These are phyloP conservation scores for Myxozyma neotropica DNA, from an alignment of 805 yeast genomes.

Conservation along the genomic window DNA sequence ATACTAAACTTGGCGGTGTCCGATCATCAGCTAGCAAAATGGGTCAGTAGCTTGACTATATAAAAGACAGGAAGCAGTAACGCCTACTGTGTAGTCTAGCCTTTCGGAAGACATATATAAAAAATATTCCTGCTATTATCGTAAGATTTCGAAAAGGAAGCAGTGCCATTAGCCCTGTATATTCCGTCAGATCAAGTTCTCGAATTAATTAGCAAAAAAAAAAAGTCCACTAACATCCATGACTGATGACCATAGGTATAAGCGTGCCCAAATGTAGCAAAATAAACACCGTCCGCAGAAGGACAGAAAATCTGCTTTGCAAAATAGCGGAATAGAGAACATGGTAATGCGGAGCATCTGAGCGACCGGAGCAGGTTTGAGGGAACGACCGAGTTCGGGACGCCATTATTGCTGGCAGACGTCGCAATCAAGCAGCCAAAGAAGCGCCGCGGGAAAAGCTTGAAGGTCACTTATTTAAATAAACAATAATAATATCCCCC, in stretches of 20 bases:
- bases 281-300: constrained; percentile 23
- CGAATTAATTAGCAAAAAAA: not conserved
- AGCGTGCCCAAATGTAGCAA: constrained; percentile 2
- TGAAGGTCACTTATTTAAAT: too few relatives aligned
- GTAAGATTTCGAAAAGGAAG: constrained; percentile 17
- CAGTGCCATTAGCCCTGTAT: constrained; percentile 15
- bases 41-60: not conserved
- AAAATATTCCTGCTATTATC: constrained; percentile 20
- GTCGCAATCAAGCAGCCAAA: not conserved
- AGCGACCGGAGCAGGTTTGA: constrained; percentile 22
- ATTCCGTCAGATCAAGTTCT: not conserved
- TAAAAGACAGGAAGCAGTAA: not conserved
- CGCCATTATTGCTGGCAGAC: constrained; percentile 18
- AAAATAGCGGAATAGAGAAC: constrained; percentile 23
- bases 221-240: constrained; percentile 28
- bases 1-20: constrained; percentile 16
- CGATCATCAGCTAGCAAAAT: constrained; percentile 13
- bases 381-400: constrained; percentile 30
- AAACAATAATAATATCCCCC: not conserved
- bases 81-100: constrained; percentile 34
- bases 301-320: constrained; percentile 33
- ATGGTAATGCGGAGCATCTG: constrained; percentile 36
- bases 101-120: constrained; percentile 33
- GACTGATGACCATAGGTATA: constrained; percentile 11
- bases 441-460: too few relatives aligned